These are phyloP conservation scores for Recurvomyces mirabilis DNA, from an alignment of 495 filamentous ascomycete genomes.

Conservation along the genomic window DNA sequence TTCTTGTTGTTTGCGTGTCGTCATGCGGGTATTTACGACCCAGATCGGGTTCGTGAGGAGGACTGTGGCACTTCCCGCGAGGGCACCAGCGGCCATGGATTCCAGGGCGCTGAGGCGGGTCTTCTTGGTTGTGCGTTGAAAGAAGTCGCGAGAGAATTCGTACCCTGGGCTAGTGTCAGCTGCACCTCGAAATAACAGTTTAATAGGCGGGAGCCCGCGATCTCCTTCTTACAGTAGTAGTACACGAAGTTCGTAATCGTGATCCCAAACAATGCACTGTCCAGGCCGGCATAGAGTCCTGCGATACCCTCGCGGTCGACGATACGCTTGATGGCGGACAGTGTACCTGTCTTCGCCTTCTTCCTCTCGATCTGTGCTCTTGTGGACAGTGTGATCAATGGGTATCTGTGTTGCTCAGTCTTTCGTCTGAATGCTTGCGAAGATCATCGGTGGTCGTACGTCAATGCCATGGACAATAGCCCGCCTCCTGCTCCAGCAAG, in stretches of 20 bases:
- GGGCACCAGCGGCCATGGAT: conserved; percentile 87
- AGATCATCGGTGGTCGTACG: conserved; percentile 44
- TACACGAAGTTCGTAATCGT: conserved; percentile 99
- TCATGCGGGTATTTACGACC: conserved; percentile 98
- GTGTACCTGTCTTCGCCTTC: conserved; percentile 69
- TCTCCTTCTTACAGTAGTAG: conserved; percentile 92
- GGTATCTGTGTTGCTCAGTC: conserved; percentile 51
- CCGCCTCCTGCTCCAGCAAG: conserved; percentile 80
- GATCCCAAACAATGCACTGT: conserved; percentile 91
- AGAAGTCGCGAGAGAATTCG: conserved; percentile 86
- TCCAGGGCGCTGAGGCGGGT: conserved; percentile 80
- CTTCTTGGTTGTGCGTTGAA: conserved; percentile 67
- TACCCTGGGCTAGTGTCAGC: conserved; percentile 61
- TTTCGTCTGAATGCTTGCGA: conserved; percentile 3
- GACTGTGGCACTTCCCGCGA: conserved; percentile 88
- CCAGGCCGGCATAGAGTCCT: conserved; percentile 79
- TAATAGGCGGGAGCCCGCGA: too few relatives aligned
- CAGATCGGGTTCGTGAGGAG: conserved; percentile 96
- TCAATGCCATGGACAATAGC: conserved; percentile 87
- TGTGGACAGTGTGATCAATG: conserved; percentile 93
- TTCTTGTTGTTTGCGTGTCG: conserved; percentile 67
- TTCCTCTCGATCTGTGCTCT: conserved; percentile 96
- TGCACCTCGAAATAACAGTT: too few relatives aligned
- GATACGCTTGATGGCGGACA: conserved; percentile 74
- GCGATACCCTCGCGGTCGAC: conserved; percentile 78